A percentile compares a stretch with the other conserved stretches of the same genome.
phyloP scores from a whole-genome alignment of 257 asterid genomes.

The Solanum corneliomulleri region DNA sequence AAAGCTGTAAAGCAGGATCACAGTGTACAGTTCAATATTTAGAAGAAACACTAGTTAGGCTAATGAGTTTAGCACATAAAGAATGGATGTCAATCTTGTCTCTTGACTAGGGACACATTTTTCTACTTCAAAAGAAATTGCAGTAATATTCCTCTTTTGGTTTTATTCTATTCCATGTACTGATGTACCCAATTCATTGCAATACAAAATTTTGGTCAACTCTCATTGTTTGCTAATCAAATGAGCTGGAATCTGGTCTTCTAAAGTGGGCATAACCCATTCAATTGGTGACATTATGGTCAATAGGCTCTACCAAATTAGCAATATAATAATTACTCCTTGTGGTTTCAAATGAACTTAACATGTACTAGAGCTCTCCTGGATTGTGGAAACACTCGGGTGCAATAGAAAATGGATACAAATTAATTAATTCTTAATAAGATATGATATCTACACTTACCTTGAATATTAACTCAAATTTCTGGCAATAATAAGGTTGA shows the following conservation, averaged over 20 bases:
- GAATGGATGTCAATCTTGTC: background rate
- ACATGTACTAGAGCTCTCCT: background rate
- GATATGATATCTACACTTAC: background rate
- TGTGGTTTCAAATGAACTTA: background rate
- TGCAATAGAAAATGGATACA: background rate
- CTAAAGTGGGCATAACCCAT: background rate
- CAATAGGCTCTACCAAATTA: background rate
- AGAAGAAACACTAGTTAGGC: background rate
- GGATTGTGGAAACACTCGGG: background rate
- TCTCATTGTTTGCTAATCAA: background rate
- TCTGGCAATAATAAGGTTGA: background rate
- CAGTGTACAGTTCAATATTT: background rate
- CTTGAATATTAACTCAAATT: background rate
- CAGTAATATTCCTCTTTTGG: background rate
- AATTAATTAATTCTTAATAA: background rate
- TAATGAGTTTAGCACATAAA: background rate
- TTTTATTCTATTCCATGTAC: background rate
- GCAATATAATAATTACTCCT: background rate
- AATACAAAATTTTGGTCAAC: background rate
- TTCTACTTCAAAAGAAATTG: background rate
- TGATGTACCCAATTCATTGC: background rate
- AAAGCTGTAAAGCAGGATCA: background rate
- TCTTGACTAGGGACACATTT: background rate
- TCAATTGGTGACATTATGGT: background rate
- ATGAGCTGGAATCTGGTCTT: background rate